Evolutionary conservation across 768 basidiomycete genomes (phyloP), one percentile per base, ranked within the genome.

Genomic region (Mycena leptocephala): DNA sequence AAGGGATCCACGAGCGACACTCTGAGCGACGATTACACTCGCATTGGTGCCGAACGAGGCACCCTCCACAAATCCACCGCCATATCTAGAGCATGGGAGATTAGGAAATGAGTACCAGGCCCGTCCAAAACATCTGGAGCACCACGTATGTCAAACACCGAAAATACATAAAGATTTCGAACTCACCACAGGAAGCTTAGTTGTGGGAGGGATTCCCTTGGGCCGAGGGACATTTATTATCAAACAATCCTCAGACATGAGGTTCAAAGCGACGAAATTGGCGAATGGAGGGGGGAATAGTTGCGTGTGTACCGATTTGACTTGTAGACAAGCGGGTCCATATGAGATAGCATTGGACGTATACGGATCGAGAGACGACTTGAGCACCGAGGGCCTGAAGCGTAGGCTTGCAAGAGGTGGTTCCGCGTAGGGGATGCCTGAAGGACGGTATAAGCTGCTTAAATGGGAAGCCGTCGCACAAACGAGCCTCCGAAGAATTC

Each of bases 1-100:
- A 80, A 0, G 89, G 88, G 41, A 83, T 76, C 10, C 74, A 6
- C 74, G 68, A 32, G 61, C 61, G 18, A 75, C 74, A 75, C 73
- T 75, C 33, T 69, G 66, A n/a, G 39, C 58, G 8, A 75, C 73
- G 39, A 75, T 69, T 18, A 33, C 10, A 20, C 33, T 69, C 13
- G 65, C 46, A 24, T 69, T 69, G 9, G 59, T 13, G 37, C 24
- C 39, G 22, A 35, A 39, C 16, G 59, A 9, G n/a, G 39, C 13
- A 5, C 67, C 67, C 0, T 5, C 6, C 6, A 43, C 37, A 30
- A 69, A 58, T 13, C 39, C 67, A 2, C 67, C 67, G 22, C 67
- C 55, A 33, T 58, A 58, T 58, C 67, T 69, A 16, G n/a, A 55
- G 35, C 24, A 26, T 41, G 48, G 16, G 24, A 28, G 13, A 46